Evolutionary conservation across 192 early-diverging fungal genomes (phyloP), one percentile per base, ranked within the genome.

Genomic region (Entomortierella chlamydospora): DNA sequence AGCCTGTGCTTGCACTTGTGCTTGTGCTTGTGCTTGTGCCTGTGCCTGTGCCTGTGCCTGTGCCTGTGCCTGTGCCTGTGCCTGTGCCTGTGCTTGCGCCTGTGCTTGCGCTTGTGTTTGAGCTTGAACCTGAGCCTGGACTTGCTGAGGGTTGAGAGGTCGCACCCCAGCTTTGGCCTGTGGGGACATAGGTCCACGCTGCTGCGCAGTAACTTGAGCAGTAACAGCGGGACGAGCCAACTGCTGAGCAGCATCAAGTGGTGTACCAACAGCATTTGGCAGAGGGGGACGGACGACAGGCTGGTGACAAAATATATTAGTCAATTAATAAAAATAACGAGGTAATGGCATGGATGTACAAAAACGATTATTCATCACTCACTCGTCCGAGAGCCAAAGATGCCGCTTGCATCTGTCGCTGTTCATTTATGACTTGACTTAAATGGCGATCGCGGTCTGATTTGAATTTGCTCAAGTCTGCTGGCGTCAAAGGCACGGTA

Each of bases 401-500:
- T 20, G 86, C 81, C 13, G 82, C 82, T 34, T 82, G 81, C 29
- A 84, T 43, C 30, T 85, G 82, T 7, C 86, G 82, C 51, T 86
- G 85, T 42, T 89, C 88, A 20, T 83, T 58, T 43, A 83, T 47
- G 25, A 73, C 84, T 45, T 87, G 85, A 42, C 64, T 82, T 60
- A 85, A 68, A 47, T 85, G 84, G 28, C 86, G 70, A 41, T 89
- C 88, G 17, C 84, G 72, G 8, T 89, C 83, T 0, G 68, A 70
- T 57, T 89, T 89, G 25, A 71, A 60, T 54, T 77, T 67, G 72
- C 85, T 87, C n/a, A 89, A 52, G 42, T 89, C 88, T 58, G 87
- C 83, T 1, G 88, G 86, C 20, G 86, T 82, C 41, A 82, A 60
- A 6, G 85, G 60, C 9, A 63, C 71, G 59, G 58, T 28, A 17